Evolutionary conservation across 345 rosid species (phyloP).

Genomic region (Populus alba): DNA sequence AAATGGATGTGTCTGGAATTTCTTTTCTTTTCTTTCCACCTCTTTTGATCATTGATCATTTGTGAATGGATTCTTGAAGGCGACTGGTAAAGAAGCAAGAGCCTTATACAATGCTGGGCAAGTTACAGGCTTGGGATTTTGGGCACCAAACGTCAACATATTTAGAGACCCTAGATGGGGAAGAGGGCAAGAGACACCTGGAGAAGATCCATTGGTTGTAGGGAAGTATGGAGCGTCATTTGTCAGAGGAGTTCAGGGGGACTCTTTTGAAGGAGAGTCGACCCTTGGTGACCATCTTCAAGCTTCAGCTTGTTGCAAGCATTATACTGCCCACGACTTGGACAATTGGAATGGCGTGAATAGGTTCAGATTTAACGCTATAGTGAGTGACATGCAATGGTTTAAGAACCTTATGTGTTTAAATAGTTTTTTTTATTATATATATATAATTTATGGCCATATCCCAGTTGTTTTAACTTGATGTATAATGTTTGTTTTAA

Average conservation of each 20-base stretch:
- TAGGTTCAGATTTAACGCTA: conserved; percentile 24
- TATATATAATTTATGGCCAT: not conserved
- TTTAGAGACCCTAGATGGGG: conserved; percentile 36
- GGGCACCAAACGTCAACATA: conserved; percentile 35
- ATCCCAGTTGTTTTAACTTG: not conserved
- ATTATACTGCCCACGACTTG: conserved; percentile 32
- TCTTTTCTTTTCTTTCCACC: no score
- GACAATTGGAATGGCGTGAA: conserved; percentile 31
- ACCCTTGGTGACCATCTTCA: conserved; percentile 24
- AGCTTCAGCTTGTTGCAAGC: conserved; percentile 36
- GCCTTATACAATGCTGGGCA: conserved; percentile 28
- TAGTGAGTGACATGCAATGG: not conserved
- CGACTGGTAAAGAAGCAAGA: conserved; percentile 27
- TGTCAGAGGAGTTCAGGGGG: conserved; percentile 36
- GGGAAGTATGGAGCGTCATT: conserved; percentile 27
- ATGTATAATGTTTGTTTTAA: not conserved
- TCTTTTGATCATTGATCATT: not conserved
- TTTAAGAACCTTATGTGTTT: not conserved
- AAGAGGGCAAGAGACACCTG: conserved; percentile 34
- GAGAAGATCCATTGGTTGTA: conserved; percentile 27
- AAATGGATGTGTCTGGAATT: no score
- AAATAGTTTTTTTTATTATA: not conserved
- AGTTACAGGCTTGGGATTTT: conserved; percentile 32
- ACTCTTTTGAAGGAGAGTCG: conserved; percentile 25
- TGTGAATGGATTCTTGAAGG: conserved; percentile 3